Evolutionary conservation across 305 asterid species (phyloP).

Genomic region (Vinca major): DNA sequence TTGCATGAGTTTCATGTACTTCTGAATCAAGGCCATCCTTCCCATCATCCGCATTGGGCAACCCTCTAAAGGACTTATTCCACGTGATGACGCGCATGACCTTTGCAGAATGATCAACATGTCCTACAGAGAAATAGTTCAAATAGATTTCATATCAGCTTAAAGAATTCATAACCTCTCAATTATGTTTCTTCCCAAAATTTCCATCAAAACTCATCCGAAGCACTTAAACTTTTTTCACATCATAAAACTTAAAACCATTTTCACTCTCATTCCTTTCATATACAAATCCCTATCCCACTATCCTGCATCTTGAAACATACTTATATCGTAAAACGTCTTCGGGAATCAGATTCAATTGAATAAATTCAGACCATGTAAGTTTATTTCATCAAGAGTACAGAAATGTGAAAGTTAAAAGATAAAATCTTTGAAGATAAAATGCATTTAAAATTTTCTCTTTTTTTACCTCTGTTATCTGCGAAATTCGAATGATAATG

Average conservation of each 20-base stretch:
- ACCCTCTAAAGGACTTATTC: conserved; percentile 88
- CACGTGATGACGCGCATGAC: conserved; percentile 98
- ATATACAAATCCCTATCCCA: background rate
- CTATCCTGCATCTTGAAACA: background rate
- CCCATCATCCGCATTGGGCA: conserved; percentile 48
- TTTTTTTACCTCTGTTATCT: conserved; percentile 60
- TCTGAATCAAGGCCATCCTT: conserved; percentile 80
- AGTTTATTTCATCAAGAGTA: background rate
- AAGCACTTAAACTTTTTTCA: background rate
- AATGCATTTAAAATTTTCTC: background rate
- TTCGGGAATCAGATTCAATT: background rate
- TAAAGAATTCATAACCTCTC: conserved; percentile 1
- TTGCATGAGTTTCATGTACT: conserved; percentile 95
- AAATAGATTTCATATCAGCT: background rate
- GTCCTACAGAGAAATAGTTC: conserved; percentile 40
- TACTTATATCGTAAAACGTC: background rate
- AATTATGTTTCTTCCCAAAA: background rate
- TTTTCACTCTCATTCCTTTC: background rate
- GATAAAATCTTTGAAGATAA: conserved; percentile 6
- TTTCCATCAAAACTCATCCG: background rate
- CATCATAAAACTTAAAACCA: background rate
- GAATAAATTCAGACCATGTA: background rate
- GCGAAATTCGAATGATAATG: conserved; percentile 98
- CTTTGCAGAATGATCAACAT: conserved; percentile 87
- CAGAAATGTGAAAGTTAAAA: background rate